phyloP scores from a whole-genome alignment of 306 rosid species.

The Sindora glabra region DNA sequence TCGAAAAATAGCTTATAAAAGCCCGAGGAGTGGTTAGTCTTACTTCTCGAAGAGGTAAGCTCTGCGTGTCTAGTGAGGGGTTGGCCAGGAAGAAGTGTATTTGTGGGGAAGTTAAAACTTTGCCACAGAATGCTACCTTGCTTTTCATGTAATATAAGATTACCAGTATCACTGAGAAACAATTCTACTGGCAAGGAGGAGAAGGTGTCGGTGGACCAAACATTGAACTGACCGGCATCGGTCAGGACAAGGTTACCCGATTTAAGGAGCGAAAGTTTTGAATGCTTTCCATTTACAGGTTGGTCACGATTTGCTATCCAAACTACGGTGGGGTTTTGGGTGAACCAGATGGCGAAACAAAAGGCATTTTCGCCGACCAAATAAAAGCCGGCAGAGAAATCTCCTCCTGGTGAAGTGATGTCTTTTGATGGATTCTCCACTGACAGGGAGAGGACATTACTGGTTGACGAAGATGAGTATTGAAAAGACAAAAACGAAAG shows the following conservation, averaged over 20 bases:
- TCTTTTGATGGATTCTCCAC: slow-evolving; percentile 4
- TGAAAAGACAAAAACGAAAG: too few relatives aligned
- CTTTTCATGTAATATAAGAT: not conserved
- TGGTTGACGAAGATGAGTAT: not conserved
- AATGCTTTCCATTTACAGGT: not conserved
- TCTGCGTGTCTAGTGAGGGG: not conserved
- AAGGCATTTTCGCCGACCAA: slow-evolving; percentile 18
- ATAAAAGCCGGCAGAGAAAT: slow-evolving; percentile 19
- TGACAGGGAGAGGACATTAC: slow-evolving; percentile 9
- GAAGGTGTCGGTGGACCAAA: not conserved
- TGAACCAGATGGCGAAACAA: slow-evolving; percentile 11
- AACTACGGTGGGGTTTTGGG: not conserved
- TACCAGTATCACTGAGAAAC: not conserved
- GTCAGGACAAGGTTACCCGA: not conserved
- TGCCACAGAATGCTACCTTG: slow-evolving; percentile 6
- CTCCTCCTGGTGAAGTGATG: not conserved
- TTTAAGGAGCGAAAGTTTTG: not conserved
- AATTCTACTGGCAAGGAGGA: not conserved
- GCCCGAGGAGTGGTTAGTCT: not conserved
- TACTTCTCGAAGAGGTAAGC: not conserved
- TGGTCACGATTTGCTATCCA: not conserved
- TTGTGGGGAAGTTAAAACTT: slow-evolving; percentile 10
- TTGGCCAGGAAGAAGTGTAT: slow-evolving; percentile 21
- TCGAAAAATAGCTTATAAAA: not conserved
- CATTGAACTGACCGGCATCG: not conserved